Evolutionary conservation across 129 eudicot genomes (phyloP).

Genomic region (Chrysanthemum makinoi): DNA sequence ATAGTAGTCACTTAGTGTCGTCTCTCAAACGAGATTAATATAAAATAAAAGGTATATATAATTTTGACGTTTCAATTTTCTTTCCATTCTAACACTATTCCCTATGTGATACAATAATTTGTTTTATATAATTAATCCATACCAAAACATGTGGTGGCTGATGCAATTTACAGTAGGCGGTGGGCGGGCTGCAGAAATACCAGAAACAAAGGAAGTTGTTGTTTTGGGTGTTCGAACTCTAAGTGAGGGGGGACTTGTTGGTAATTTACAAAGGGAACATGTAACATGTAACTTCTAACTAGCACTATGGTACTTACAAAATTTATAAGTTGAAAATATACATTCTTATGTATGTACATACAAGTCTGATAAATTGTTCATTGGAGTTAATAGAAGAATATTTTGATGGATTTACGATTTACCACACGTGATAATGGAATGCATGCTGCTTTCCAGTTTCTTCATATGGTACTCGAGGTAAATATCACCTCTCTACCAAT

Average conservation of each 20-base stretch:
- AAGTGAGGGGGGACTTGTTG: constrained; percentile 99
- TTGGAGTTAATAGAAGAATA: constrained; percentile 95
- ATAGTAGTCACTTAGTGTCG: constrained; percentile 78
- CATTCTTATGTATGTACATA: not conserved
- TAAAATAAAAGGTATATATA: constrained; percentile 79
- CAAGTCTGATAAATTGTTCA: constrained; percentile 74
- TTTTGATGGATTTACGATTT: constrained; percentile 96
- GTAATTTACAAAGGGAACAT: constrained; percentile 90
- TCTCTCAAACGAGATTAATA: constrained; percentile 91
- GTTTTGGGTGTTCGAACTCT: constrained; percentile 95
- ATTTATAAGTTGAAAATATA: not conserved
- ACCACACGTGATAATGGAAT: constrained; percentile 89
- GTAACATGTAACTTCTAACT: constrained; percentile 29
- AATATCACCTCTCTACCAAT: not conserved
- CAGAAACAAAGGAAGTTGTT: constrained; percentile 76
- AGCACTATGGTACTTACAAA: not conserved
- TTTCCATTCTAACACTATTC: not conserved
- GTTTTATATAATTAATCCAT: constrained; percentile 30
- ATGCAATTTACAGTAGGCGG: constrained; percentile 98
- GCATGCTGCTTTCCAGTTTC: constrained; percentile 99
- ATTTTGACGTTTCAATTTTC: not conserved
- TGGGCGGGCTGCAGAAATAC: constrained; percentile 88
- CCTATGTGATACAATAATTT: constrained; percentile 12
- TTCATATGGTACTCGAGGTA: constrained; percentile 99
- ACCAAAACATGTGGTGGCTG: constrained; percentile 87